phyloP scores from a whole-genome alignment of 2,329 filamentous ascomycete species.

The Cladosporium sp. region DNA sequence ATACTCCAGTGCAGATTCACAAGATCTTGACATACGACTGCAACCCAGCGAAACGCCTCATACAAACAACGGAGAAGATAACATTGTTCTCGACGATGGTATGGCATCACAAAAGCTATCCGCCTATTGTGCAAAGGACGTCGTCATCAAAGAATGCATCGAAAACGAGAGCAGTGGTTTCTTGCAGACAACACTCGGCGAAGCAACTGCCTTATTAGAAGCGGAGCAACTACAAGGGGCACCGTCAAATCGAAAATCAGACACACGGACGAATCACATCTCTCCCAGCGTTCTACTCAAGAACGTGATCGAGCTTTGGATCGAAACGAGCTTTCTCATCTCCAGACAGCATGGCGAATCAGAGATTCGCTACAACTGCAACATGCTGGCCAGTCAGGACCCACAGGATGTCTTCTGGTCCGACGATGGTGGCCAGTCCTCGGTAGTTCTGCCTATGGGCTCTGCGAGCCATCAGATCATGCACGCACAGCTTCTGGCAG shows the following conservation, averaged over 20 bases:
- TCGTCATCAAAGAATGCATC: slow-evolving; percentile 31
- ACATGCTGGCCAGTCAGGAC: neutral
- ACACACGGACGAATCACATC: slow-evolving; percentile 6
- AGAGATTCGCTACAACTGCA: neutral
- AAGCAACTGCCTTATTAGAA: slow-evolving; percentile 27
- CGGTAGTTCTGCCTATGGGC: neutral
- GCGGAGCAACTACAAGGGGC: neutral
- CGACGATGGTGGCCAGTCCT: neutral
- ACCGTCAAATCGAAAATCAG: slow-evolving; percentile 4
- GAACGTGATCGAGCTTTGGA: slow-evolving; percentile 54
- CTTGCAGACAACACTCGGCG: slow-evolving; percentile 47
- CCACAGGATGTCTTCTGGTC: neutral
- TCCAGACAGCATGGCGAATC: neutral
- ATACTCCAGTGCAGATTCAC: neutral
- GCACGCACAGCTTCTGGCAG: slow-evolving; percentile 51
- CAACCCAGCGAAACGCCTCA: neutral
- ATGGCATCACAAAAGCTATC: slow-evolving; percentile 52
- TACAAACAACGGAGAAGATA: slow-evolving; percentile 20
- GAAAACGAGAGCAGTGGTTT: slow-evolving; percentile 48
- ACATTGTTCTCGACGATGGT: slow-evolving; percentile 25
- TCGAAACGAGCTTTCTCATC: slow-evolving; percentile 49
- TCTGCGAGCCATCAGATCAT: slow-evolving; percentile 42
- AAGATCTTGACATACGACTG: neutral
- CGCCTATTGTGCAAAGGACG: slow-evolving; percentile 35
- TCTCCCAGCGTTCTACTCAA: slow-evolving; percentile 42